These are phyloP conservation scores for Solanum lycopersicoides DNA, from an alignment of 257 asterid genomes.

Conservation along the genomic window DNA sequence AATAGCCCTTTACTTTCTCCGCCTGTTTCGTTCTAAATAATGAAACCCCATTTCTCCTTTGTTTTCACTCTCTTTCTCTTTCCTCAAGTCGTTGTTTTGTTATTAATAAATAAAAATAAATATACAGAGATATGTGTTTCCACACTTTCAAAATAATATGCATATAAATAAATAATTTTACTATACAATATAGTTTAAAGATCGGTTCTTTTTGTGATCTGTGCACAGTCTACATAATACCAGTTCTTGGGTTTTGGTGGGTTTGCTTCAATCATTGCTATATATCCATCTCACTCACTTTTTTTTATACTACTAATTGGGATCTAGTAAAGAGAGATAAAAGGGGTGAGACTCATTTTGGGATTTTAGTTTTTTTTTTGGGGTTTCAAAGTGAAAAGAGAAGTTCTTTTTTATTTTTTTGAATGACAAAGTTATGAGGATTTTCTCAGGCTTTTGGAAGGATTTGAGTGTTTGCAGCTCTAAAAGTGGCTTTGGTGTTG, in stretches of 20 bases:
- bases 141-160: neutral
- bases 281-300: conserved; percentile 29
- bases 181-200: neutral
- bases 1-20: conserved; percentile 28
- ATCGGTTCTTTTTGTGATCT: conserved; percentile 33
- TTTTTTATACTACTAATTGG: conserved; percentile 40
- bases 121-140: neutral
- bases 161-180: neutral
- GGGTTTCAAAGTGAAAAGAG: conserved; percentile 17
- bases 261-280: conserved; percentile 19
- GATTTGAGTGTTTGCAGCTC: conserved; percentile 20
- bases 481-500: conserved; percentile 16
- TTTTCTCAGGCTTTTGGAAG: conserved; percentile 32
- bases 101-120: neutral
- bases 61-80: neutral
- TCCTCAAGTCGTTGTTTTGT: neutral
- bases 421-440: conserved; percentile 33
- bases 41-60: neutral
- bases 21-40: conserved; percentile 27
- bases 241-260: conserved; percentile 34
- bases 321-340: conserved; percentile 10
- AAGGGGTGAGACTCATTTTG: conserved; percentile 16
- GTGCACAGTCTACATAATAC: conserved; percentile 29
- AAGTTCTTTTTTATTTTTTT: conserved; percentile 1
- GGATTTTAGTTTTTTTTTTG: conserved; percentile 4